Conservation (phyloP, 2,329 filamentous ascomycete species). For the Ustulina deusta region DNA sequence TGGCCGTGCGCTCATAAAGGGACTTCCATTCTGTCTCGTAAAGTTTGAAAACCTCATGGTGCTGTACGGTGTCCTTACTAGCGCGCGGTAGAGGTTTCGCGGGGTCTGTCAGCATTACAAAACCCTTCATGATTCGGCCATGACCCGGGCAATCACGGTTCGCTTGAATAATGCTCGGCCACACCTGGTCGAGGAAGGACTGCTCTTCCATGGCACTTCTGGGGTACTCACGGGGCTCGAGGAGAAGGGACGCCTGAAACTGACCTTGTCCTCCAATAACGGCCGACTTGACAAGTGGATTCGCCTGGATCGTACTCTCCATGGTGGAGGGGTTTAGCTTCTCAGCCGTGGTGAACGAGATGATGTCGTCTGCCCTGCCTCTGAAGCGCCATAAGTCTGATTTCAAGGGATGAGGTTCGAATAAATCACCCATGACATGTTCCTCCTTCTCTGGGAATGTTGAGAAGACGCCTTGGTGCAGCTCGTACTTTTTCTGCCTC, state of each 20-base stretch:
- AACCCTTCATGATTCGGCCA: conserved; percentile 4
- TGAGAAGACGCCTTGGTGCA: conserved; percentile 17
- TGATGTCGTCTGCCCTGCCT: conserved; percentile 16
- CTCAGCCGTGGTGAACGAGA: conserved; percentile 16
- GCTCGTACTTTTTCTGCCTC: neutral
- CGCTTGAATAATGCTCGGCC: conserved; percentile 1
- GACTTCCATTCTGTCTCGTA: conserved; percentile 21
- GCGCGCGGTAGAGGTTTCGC: conserved; percentile 3
- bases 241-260: neutral
- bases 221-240: neutral
- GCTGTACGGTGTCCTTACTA: conserved; percentile 11
- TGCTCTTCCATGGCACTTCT: neutral
- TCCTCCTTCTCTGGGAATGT: conserved; percentile 13
- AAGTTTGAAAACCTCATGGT: conserved; percentile 18
- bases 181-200: neutral
- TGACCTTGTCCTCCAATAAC: neutral
- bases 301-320: conserved; percentile 15
- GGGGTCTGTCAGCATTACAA: conserved; percentile 7
- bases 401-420: conserved; percentile 11
- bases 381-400: conserved; percentile 5
- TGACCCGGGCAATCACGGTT: neutral
- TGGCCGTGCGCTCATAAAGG: neutral
- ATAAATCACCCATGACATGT: conserved; percentile 12
- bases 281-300: conserved; percentile 12
- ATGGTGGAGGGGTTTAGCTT: conserved; percentile 17